Base-by-base conservation (phyloP, 2,329 filamentous ascomycete species). In the Cercospora brassicicola region DNA sequence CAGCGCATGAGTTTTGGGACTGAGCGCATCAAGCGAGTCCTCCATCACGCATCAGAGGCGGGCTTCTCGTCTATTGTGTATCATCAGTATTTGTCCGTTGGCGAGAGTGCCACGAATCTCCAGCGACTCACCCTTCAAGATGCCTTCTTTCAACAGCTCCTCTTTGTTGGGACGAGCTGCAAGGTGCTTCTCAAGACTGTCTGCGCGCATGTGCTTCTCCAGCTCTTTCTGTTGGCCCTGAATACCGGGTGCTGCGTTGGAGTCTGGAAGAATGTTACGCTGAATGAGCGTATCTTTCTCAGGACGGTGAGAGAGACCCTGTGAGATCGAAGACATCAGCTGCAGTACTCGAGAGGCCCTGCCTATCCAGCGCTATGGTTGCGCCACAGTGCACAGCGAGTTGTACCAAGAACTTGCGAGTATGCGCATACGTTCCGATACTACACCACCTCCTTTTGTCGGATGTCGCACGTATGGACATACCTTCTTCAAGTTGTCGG, bases 151-250 rank as follows among this genome's bases (percentile, higher is more conserved):
- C 67, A 97, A 84, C 70, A 97, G 83, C 61, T 90, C 86, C 72
- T 93, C 91, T 10, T 91, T 90, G 39, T 87, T 85, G 1, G 94
- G 94, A 20, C 94, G 87, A 74, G 90, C 86, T 76, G 90, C 87
- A 70, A 97, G 88, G 79, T 94, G 94, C 76, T 96, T 93, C 80
- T 96, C 95, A 70, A 97, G 85, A 65, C 86, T 90, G 79, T 97
- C 92, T 68, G 89, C 91, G 13, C 91, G 88, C 93, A 97, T 97
- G 79, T 93, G 90, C 78, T 90, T 93, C 80, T 93, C 88, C 51
- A 97, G 88, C 83, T 96, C 92, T 76, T 87, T 90, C 80, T 95
- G 93, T 70, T 93, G 88, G 65, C 90, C 92, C 77, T 90, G 89
- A 64, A 97, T 84, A 2, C 90, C 87, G 0, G 94, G 93, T 0